Base-by-base conservation (phyloP, 352 stramenopile species). In the Globisporangium echinulatum region DNA sequence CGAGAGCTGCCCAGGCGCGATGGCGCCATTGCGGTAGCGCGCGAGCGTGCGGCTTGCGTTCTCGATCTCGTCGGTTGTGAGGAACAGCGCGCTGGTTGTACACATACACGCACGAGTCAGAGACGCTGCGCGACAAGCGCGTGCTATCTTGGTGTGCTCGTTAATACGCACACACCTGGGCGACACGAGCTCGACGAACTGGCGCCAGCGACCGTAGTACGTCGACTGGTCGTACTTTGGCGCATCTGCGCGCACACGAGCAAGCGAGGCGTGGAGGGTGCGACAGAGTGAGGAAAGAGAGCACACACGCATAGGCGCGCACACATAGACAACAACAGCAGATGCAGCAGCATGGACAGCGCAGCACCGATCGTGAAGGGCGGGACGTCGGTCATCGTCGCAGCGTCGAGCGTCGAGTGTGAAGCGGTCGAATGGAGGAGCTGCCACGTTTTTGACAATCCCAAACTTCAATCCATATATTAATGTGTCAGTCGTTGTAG, bases 161-260 rank as follows among this genome's bases (percentile, higher is more conserved):
- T 25, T 25, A 25, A 1, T 14, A 38, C 15, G 19, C 47, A 40
- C 67, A 50, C 60, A 87, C 69, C 72, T 86, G 13, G 85, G 85
- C 44, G 79, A 85, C 58, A 93, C 80, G 58, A 96, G 76, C 69
- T 94, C 85, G 14, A 82, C 72, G 68, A 96, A 96, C 55, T 87
- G 79, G 62, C 79, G 79, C 78, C 86, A 93, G 36, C 87, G 81
- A 49, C 87, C 87, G 53, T 75, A 74, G 70, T 96, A 96, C 46
- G 85, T 94, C 54, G 82, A 89, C 65, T 90, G 87, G 62, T 96
- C 87, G 62, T 92, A 90, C 58, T 79, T 75, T 39, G 85, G 82
- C 51, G 77, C 77, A 61, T 89, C 81, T 89, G 48, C 14, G 43
- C 19, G 39, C 0, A 58, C 5, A 7, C 8, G 5, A 19, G n/a